Evolutionary conservation across 768 basidiomycete genomes (phyloP).

Genomic region (Suillus tomentosus): DNA sequence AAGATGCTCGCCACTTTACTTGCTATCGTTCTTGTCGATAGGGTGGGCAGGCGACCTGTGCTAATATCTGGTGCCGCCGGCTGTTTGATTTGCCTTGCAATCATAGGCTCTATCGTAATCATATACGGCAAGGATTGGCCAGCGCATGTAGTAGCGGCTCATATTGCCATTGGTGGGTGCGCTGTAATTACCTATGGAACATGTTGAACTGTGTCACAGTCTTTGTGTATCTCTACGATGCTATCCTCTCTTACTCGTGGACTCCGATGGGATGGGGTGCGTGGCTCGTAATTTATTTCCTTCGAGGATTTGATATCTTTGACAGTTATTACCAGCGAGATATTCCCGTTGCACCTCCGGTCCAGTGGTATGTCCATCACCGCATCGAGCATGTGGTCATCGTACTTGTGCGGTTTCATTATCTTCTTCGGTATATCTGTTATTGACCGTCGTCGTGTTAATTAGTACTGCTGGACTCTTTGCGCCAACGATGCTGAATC

Average conservation of each 20-base stretch:
- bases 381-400: conserved; percentile 44
- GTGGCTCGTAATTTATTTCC: neutral
- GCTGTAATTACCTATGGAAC: conserved; percentile 18
- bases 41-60: conserved; percentile 40
- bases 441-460: neutral
- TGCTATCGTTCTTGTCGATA: conserved; percentile 39
- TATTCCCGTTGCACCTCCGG: conserved; percentile 44
- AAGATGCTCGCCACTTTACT: conserved; percentile 39
- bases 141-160: conserved; percentile 29
- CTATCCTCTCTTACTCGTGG: conserved; percentile 39
- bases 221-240: conserved; percentile 42
- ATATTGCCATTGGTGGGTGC: conserved; percentile 31
- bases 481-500: conserved; percentile 29
- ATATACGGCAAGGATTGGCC: conserved; percentile 32
- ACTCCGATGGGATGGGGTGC: conserved; percentile 33
- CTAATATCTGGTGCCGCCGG: conserved; percentile 43
- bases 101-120: conserved; percentile 32
- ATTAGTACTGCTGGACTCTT: conserved; percentile 31
- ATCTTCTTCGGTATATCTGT: neutral
- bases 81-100: conserved; percentile 29
- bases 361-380: conserved; percentile 45
- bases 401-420: conserved; percentile 32
- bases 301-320: conserved; percentile 15
- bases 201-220: conserved; percentile 27
- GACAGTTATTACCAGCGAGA: conserved; percentile 40